phyloP scores from a whole-genome alignment of 257 asterid genomes.

The Jacaranda copaia region DNA sequence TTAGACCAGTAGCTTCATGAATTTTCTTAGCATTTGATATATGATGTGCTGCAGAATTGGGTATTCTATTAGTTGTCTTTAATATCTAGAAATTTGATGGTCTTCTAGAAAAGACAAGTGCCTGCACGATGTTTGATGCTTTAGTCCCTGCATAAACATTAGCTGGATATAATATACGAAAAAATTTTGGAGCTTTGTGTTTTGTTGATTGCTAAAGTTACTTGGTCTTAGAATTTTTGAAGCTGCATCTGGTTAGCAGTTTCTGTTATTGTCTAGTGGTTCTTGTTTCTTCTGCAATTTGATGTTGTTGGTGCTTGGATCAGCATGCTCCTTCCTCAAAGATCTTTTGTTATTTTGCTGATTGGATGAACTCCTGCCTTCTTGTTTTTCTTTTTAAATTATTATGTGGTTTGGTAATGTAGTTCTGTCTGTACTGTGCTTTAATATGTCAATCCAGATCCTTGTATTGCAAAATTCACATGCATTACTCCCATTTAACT shows the following conservation, averaged over 20 bases:
- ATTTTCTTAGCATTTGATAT: not conserved
- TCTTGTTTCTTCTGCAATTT: constrained; percentile 23
- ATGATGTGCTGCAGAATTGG: not conserved
- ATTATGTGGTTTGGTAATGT: constrained; percentile 10
- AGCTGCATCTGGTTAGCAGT: not conserved
- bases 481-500: constrained; percentile 9
- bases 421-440: constrained; percentile 22
- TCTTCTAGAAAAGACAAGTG: not conserved
- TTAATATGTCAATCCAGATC: constrained; percentile 21
- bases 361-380: not conserved
- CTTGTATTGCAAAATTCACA: constrained; percentile 22
- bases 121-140: not conserved
- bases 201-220: not conserved
- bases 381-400: not conserved
- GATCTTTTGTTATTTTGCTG: constrained; percentile 2
- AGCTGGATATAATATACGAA: not conserved
- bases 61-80: not conserved
- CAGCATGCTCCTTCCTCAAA: not conserved
- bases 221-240: not conserved
- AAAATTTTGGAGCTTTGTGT: not conserved
- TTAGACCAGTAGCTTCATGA: not conserved
- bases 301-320: constrained; percentile 22
- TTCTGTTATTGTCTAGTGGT: not conserved
- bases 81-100: not conserved
- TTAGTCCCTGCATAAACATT: not conserved